Conservation (phyloP, 2,329 filamentous ascomycete species). For the Ceratocystis colombiana region DNA sequence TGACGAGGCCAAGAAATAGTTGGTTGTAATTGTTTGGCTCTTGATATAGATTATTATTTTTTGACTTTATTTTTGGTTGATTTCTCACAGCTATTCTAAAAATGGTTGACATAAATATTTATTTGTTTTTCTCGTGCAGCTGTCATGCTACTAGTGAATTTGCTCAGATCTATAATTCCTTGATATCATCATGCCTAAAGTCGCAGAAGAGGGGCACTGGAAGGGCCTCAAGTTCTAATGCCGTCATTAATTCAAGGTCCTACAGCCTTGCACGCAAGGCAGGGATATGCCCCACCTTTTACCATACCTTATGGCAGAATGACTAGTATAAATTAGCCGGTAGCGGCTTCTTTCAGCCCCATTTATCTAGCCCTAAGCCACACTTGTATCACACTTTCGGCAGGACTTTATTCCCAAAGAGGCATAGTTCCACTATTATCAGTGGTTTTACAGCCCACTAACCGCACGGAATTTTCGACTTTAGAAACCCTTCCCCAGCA, state of each 20-base stretch:
- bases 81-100: neutral
- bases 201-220: conserved; percentile 15
- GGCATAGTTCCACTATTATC: conserved; percentile 14
- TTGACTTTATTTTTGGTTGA: neutral
- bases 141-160: neutral
- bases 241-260: neutral
- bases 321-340: neutral
- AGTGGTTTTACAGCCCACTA: conserved; percentile 14
- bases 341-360: conserved; percentile 4
- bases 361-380: conserved; percentile 23
- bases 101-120: neutral
- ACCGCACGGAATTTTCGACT: conserved; percentile 20
- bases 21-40: neutral
- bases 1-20: conserved; percentile 39
- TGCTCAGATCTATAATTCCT: neutral
- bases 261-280: conserved; percentile 14
- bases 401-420: conserved; percentile 1
- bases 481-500: conserved; percentile 20
- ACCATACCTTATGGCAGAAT: neutral
- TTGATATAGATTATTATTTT: neutral
- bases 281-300: conserved; percentile 3
- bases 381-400: conserved; percentile 21
- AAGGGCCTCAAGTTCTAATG: conserved; percentile 13
- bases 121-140: neutral
- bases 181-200: no score